A percentile compares a stretch with the other conserved stretches of the same genome.
These are phyloP conservation scores for Mikania micrantha DNA, from an alignment of 129 eudicot species.

Conservation along the genomic window DNA sequence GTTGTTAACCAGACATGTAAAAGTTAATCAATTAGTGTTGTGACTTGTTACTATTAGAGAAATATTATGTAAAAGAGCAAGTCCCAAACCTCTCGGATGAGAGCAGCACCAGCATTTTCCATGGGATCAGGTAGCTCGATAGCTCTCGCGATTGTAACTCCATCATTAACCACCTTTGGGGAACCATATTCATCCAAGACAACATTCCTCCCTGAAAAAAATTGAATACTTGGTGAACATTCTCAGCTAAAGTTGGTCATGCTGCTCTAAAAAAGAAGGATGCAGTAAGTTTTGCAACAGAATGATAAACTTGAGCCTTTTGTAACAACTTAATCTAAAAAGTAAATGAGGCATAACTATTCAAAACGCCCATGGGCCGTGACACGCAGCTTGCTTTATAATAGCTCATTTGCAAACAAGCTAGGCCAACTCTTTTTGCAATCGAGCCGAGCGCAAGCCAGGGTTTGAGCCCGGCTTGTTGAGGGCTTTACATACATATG, in stretches of 20 bases:
- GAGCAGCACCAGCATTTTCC: slow-evolving; percentile 99
- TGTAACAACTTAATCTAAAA: too few relatives aligned
- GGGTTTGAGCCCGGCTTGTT: too few relatives aligned
- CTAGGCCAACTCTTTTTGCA: too few relatives aligned
- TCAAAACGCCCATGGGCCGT: too few relatives aligned
- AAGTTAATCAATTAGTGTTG: background rate
- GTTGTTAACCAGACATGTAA: background rate
- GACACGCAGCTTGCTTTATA: too few relatives aligned
- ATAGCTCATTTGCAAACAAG: too few relatives aligned
- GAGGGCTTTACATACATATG: too few relatives aligned
- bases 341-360: too few relatives aligned
- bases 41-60: background rate
- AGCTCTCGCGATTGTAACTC: slow-evolving; percentile 94
- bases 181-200: slow-evolving; percentile 88
- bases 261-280: background rate
- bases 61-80: background rate
- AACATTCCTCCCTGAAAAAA: slow-evolving; percentile 73
- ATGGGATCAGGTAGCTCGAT: slow-evolving; percentile 92
- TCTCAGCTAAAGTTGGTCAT: background rate
- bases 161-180: slow-evolving; percentile 93
- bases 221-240: background rate
- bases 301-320: too few relatives aligned
- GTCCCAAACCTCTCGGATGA: slow-evolving; percentile 75
- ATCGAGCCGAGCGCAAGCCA: too few relatives aligned
- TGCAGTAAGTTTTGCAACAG: background rate